Evolutionary conservation across 129 eudicot species (phyloP), one percentile per base, ranked within the genome.

Genomic region (Glebionis coronaria): DNA sequence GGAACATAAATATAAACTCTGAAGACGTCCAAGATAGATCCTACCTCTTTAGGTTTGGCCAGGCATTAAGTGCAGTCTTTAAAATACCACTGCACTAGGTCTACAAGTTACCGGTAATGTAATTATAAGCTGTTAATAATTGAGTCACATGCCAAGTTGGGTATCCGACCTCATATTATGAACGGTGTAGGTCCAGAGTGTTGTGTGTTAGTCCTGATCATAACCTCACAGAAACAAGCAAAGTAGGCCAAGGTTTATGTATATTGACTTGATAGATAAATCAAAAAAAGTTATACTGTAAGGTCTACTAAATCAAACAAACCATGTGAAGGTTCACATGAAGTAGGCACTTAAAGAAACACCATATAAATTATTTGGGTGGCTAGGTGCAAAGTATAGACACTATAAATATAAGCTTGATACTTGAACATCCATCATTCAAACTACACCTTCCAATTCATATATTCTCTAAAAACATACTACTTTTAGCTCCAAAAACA

Each of bases 241-340:
- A 23, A 23, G 57, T 65, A 56, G 60, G 72, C 63, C 72, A 73
- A 65, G 51, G 29, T 47, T 8, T 40, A 1, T 52, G 5, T 23
- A 23, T 45, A 1, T 10, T n/a, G 21, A 50, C 20, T 40, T 50
- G 61, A 35, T 63, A n/a, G n/a, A 16, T 31, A 63, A 23, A 2
- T 0, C 55, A 64, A 64, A 40, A 29, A 42, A 65, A 65, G 9
- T 13, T 45, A 63, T 72, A 27, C 61, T 10, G 12, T 10, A 46
- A 56, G 25, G 45, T 60, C 45, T 73, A 54, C 20, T n/a, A 56
- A n/a, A n/a, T n/a, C n/a, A n/a, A 63, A 65, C 73, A 74, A 74
- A 61, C 53, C 79, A 74, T 74, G 73, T 74, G 79, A 58, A 7
- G 46, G 4, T 45, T 56, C 61, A 74, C 60, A 74, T 57, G 29